These are phyloP conservation scores for Trichothecium roseum DNA, from an alignment of 2,329 filamentous ascomycete species.

Conservation along the genomic window DNA sequence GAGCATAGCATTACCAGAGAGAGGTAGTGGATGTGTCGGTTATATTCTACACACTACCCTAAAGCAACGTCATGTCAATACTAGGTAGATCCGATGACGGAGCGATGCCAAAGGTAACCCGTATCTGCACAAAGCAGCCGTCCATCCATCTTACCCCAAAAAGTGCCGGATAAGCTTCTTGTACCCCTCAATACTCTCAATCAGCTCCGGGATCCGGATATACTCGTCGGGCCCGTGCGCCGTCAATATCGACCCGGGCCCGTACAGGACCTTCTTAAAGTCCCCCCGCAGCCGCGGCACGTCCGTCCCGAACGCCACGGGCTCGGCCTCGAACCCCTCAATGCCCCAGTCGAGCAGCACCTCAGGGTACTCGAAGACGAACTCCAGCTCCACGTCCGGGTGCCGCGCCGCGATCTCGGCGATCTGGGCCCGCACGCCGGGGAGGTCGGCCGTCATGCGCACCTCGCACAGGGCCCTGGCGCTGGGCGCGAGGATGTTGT, in stretches of 20 bases:
- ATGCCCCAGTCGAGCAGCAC: conserved; percentile 26
- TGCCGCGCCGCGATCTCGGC: conserved; percentile 19
- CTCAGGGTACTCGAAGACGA: conserved; percentile 25
- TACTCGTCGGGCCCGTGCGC: conserved; percentile 27
- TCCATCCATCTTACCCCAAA: conserved; percentile 5
- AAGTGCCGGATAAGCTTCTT: conserved; percentile 19
- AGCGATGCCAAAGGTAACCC: too few species aligned
- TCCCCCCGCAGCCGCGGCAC: conserved; percentile 21
- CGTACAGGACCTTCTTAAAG: conserved; percentile 25
- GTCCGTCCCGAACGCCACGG: conserved; percentile 28
- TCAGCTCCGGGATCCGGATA: conserved; percentile 21
- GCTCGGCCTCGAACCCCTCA: conserved; percentile 22
- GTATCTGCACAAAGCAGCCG: too few species aligned
- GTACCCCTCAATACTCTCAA: conserved; percentile 25
- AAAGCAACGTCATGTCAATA: too few species aligned
- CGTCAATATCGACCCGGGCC: conserved; percentile 25
- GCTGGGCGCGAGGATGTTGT: conserved; percentile 26
- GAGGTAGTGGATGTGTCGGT: too few species aligned
- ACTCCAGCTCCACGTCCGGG: conserved; percentile 20
- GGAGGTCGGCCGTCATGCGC: conserved; percentile 23
- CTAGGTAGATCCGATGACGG: too few species aligned
- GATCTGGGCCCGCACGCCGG: conserved; percentile 20
- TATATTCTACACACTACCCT: too few species aligned
- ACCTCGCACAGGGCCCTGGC: conserved; percentile 28
- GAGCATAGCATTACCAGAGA: too few species aligned